Evolutionary conservation across 2,329 filamentous ascomycete species (phyloP).

Genomic region (Aspergillus quadrilineatus): DNA sequence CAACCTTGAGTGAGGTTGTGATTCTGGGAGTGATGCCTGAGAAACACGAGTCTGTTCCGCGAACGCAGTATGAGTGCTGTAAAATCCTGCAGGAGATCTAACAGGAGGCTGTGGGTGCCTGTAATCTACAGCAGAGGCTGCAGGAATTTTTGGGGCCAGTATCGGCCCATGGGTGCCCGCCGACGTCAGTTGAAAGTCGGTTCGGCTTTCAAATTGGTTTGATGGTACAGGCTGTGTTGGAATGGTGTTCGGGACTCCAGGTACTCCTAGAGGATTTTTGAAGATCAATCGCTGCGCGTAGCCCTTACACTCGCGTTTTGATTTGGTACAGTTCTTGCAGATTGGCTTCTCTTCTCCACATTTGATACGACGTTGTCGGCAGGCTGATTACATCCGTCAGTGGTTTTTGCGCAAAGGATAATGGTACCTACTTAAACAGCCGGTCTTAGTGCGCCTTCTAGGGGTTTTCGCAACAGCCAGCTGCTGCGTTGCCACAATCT

Average conservation of each 20-base stretch:
- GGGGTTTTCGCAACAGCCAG: slow-evolving; percentile 30
- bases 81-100: background rate
- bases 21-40: slow-evolving; percentile 12
- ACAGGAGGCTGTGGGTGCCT: slow-evolving; percentile 8
- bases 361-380: slow-evolving; percentile 92
- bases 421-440: slow-evolving; percentile 72
- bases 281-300: slow-evolving; percentile 45
- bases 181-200: slow-evolving; percentile 28
- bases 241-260: slow-evolving; percentile 24
- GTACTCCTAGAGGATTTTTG: slow-evolving; percentile 40
- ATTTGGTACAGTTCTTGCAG: slow-evolving; percentile 49
- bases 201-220: slow-evolving; percentile 23
- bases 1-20: background rate
- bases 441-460: slow-evolving; percentile 82
- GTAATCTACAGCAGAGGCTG: slow-evolving; percentile 16
- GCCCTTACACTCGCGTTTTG: slow-evolving; percentile 47
- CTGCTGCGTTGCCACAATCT: slow-evolving; percentile 20
- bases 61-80: slow-evolving; percentile 11
- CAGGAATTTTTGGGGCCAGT: slow-evolving; percentile 33
- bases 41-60: slow-evolving; percentile 21
- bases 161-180: slow-evolving; percentile 34
- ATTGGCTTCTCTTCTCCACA: slow-evolving; percentile 75
- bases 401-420: slow-evolving; percentile 20
- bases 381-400: slow-evolving; percentile 58
- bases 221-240: slow-evolving; percentile 21